A percentile compares a stretch with the other conserved stretches of the same genome.
Evolutionary conservation across 805 yeast species (phyloP).

Genomic region (Myxozyma lipomycoides): DNA sequence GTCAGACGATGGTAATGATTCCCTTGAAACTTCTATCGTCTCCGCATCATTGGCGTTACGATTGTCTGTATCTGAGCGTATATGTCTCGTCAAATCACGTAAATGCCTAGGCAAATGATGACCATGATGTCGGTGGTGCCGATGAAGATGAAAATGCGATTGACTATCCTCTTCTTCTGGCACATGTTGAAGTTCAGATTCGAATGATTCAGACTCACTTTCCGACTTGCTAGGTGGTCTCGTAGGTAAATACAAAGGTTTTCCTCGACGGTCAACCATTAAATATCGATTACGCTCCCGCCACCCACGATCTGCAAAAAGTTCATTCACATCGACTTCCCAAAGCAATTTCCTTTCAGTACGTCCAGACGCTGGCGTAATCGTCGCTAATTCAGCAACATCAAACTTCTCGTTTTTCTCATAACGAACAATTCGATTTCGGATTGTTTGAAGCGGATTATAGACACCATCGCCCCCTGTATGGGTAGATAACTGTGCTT

Average conservation of each 20-base stretch:
- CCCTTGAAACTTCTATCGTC: too few species aligned
- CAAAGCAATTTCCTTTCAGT: conserved; percentile 11
- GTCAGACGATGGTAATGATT: too few species aligned
- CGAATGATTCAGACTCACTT: neutral
- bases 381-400: conserved; percentile 4
- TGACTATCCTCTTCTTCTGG: neutral
- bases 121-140: neutral
- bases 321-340: conserved; percentile 25
- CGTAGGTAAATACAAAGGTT: conserved; percentile 9
- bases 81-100: too few species aligned
- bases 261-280: conserved; percentile 21
- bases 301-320: conserved; percentile 28
- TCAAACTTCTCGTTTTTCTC: conserved; percentile 8
- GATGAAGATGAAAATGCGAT: neutral
- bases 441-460: conserved; percentile 27
- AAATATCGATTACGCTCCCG: conserved; percentile 19
- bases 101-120: neutral
- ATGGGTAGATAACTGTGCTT: conserved; percentile 9
- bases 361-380: conserved; percentile 22
- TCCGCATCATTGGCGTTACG: too few species aligned
- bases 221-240: neutral
- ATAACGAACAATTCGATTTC: conserved; percentile 19
- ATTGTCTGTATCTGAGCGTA: too few species aligned
- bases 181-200: neutral
- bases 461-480: conserved; percentile 28